Conservation (phyloP, 208 protist genomes). For the Crithidia thermophila region DNA sequence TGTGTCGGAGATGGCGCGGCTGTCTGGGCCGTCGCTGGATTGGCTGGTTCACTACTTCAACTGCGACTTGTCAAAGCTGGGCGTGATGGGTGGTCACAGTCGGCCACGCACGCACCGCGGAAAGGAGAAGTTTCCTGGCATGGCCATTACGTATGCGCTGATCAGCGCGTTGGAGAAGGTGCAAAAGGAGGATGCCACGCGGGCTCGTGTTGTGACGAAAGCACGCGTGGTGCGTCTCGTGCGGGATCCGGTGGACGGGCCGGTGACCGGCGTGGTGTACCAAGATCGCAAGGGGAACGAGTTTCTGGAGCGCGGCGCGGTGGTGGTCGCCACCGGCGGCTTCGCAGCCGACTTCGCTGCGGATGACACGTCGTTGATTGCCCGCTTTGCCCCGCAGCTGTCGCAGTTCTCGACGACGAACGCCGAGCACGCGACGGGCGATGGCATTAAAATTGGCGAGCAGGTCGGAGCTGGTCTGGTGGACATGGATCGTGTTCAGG, state of each 20-base stretch:
- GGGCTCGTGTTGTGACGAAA: conserved; percentile 59
- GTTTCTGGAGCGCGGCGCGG: conserved; percentile 54
- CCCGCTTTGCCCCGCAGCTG: conserved; percentile 63
- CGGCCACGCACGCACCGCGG: conserved; percentile 80
- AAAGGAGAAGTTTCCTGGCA: conserved; percentile 59
- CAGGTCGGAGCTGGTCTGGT: conserved; percentile 55
- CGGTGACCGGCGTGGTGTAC: conserved; percentile 59
- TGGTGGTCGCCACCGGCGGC: conserved; percentile 88
- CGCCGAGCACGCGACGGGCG: conserved; percentile 75
- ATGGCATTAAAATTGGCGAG: conserved; percentile 76
- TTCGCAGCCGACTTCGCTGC: conserved; percentile 46
- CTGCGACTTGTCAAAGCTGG: conserved; percentile 72
- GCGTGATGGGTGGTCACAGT: conserved; percentile 86
- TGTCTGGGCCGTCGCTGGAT: conserved; percentile 65
- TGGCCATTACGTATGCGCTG: conserved; percentile 89
- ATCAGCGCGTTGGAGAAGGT: conserved; percentile 64
- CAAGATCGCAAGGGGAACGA: conserved; percentile 39
- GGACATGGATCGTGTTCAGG: conserved; percentile 75
- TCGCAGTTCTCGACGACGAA: conserved; percentile 88
- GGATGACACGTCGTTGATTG: conserved; percentile 51
- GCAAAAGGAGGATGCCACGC: conserved; percentile 26
- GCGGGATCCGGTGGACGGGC: conserved; percentile 39
- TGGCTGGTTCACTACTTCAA: conserved; percentile 77
- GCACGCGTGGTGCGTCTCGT: conserved; percentile 50
- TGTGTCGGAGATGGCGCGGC: conserved; percentile 59